Evolutionary conservation across 2,329 filamentous ascomycete genomes (phyloP).

Genomic region (Pseudogymnoascus sp.): DNA sequence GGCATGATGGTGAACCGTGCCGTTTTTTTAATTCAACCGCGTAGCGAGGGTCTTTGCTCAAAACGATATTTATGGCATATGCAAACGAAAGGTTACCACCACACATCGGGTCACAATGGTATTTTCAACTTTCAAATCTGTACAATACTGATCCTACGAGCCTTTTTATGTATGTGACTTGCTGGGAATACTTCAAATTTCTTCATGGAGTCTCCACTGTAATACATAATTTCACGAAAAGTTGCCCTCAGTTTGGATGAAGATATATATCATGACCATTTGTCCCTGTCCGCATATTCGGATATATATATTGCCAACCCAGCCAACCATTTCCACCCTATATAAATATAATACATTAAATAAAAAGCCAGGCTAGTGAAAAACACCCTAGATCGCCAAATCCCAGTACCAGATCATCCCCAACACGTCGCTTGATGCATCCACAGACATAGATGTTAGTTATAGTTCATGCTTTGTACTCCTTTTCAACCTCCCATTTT

Average conservation of each 20-base stretch:
- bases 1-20: no score
- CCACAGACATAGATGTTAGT: not conserved
- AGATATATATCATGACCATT: slow-evolving; percentile 3
- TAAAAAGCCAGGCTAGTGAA: not conserved
- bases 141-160: not conserved
- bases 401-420: not conserved
- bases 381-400: slow-evolving; percentile 6
- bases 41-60: not conserved
- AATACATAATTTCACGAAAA: not conserved
- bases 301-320: slow-evolving; percentile 3
- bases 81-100: not conserved
- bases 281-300: not conserved
- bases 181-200: not conserved
- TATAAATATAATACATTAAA: slow-evolving; percentile 9
- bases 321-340: not conserved
- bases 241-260: not conserved
- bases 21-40: no score
- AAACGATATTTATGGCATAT: not conserved
- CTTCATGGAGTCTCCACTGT: not conserved
- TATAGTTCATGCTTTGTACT: slow-evolving; percentile 9
- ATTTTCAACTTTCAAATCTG: not conserved
- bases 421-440: slow-evolving; percentile 7
- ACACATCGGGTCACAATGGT: not conserved
- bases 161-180: not conserved
- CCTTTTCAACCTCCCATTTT: slow-evolving; percentile 2